Evolutionary conservation across 257 asterid genomes (phyloP), one percentile per base, ranked within the genome.

Genomic region (Oldenlandia corymbosa): DNA sequence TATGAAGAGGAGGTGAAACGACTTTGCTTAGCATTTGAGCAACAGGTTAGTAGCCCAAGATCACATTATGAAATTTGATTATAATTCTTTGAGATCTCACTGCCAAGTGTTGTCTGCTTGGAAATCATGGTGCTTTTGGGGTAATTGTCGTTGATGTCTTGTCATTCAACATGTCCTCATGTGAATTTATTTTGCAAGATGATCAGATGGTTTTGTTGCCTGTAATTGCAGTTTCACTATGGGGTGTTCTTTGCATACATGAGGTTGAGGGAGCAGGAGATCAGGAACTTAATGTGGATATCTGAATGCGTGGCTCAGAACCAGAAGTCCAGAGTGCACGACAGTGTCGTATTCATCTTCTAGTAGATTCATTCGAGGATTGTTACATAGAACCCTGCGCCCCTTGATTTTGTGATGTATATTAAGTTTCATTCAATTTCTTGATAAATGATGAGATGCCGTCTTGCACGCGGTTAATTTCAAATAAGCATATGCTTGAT

Each of bases 211-310:
- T 18, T 57, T 54, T 32, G 62, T 11, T 2, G 69, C 64, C 58
- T 54, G 60, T 67, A 23, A 58, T 28, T 81, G 91, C 88, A 90
- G 96, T 90, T 90, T 80, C 97, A 90, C 64, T 90, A 78, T 28
- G 96, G 81, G 20, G 97, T 90, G 62, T 88, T 90, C 69, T 90
- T 90, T 47, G 92, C 97, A 12, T 90, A 90, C 84, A 81, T 88
- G 81, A 90, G 96, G 78, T 58, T 88, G 85, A 81, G 88, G 75
- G 97, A 90, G 80, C 97, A 90, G 80, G 97, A 90, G 82, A 90
- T 90, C 84, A 78, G 96, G 83, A 90, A 90, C 80, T 69, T 90
- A 77, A 90, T 90, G 97, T 90, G 97, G 97, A 90, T 90, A 71
- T 90, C 96, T 10, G 97, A 90, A 83, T 90, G 97, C 0, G 97